Evolutionary conservation across 768 basidiomycete genomes (phyloP), one percentile per base, ranked within the genome.

Genomic region (Kwoniella sp.): DNA sequence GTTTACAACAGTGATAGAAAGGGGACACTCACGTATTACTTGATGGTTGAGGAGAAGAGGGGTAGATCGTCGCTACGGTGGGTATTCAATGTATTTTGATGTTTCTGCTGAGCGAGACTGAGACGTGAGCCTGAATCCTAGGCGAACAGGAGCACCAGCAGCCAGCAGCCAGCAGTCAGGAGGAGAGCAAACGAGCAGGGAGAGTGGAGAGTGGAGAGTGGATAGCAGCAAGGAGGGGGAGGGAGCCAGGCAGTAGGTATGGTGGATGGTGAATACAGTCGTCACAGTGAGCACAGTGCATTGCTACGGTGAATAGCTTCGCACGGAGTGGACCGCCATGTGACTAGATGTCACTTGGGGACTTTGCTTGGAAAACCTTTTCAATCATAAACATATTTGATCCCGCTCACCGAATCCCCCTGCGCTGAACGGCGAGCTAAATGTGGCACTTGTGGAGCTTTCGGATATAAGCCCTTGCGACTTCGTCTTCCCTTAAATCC

Each of bases 11-110:
- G 9, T 22, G 44, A 55, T 49, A 8, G 21, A 37, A 15, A 44
- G 17, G 17, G 8, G 40, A 27, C 21, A 64, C 62, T 64, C 53
- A 64, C 62, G 55, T 57, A 49, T 64, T 57, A 47, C 55, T 63
- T 58, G 59, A 62, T 50, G 57, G 57, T 40, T 65, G 53, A 56
- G 54, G 53, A 63, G 48, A 50, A 33, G 26, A 50, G 27, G 24
- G 24, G 40, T 13, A 27, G 25, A 22, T 49, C 29, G 19, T 7
- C 49, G 55, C 10, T 58, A 29, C 17, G 33, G 26, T 47, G 26
- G 37, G 40, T 37, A 37, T 55, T 54, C 27, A 15, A 19, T 44
- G 40, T 44, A 44, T 44, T 44, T 44, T 44, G 40, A 44, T 19
- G 40, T 10, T 10, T 44, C 40, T 44, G 40, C 40, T 19, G 17